Conservation (phyloP, 2,329 filamentous ascomycete species). For the Curvularia sp. region DNA sequence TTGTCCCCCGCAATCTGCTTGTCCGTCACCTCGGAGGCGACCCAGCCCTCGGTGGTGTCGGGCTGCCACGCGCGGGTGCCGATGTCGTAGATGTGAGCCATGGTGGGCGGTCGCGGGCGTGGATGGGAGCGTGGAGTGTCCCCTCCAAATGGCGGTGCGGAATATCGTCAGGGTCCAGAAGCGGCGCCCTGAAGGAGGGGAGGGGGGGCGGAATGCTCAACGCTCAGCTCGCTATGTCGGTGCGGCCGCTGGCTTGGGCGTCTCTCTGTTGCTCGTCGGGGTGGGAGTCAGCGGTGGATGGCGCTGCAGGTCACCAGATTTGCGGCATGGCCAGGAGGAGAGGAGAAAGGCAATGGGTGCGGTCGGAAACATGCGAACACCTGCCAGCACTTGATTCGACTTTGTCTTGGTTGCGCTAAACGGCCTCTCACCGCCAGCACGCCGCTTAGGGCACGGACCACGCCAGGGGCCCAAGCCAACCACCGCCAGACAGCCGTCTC, state of each 20-base stretch:
- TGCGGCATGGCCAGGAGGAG: slow-evolving; percentile 32
- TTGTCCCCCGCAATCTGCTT: slow-evolving; percentile 86
- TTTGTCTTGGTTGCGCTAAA: slow-evolving; percentile 29
- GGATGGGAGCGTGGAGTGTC: slow-evolving; percentile 31
- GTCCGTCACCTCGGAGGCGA: slow-evolving; percentile 90
- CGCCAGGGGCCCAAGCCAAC: slow-evolving; percentile 21
- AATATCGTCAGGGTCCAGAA: slow-evolving; percentile 36
- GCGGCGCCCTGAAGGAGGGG: slow-evolving; percentile 28
- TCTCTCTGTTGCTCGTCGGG: slow-evolving; percentile 26
- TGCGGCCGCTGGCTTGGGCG: slow-evolving; percentile 20
- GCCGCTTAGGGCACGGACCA: slow-evolving; percentile 26
- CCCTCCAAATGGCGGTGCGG: slow-evolving; percentile 24
- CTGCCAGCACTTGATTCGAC: slow-evolving; percentile 23
- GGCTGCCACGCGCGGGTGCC: slow-evolving; percentile 99
- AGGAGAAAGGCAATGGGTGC: slow-evolving; percentile 15
- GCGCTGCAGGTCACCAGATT: slow-evolving; percentile 40
- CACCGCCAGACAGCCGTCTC: slow-evolving; percentile 29
- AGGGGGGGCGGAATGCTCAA: slow-evolving; percentile 22
- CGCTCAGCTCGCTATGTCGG: slow-evolving; percentile 29
- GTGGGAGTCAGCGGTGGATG: slow-evolving; percentile 27
- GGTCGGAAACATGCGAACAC: slow-evolving; percentile 16
- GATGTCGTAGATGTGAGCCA: slow-evolving; percentile 95
- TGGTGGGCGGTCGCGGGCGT: slow-evolving; percentile 49
- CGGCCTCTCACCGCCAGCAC: slow-evolving; percentile 35
- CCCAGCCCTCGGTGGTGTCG: slow-evolving; percentile 93